phyloP scores from a whole-genome alignment of 2,329 filamentous ascomycete species.

The Ascosphaera aggregata region DNA sequence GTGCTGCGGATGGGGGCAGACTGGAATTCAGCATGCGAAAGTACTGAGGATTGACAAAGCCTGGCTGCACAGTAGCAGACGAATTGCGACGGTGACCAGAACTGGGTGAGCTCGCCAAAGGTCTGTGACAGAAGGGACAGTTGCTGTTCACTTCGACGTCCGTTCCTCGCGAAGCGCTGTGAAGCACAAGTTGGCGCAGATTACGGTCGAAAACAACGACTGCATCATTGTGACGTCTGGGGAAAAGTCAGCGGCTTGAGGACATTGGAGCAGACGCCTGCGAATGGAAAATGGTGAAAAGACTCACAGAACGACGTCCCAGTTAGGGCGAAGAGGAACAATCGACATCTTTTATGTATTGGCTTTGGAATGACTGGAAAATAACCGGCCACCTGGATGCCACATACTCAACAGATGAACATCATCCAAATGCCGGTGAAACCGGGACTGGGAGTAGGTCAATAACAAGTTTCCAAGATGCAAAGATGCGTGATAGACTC shows the following conservation, averaged over 20 bases:
- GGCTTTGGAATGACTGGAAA: neutral
- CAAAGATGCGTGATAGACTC: too few species aligned
- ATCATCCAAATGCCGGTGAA: neutral
- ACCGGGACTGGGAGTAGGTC: neutral
- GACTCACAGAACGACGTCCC: conserved; percentile 22
- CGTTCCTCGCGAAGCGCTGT: conserved; percentile 29
- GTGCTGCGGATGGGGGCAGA: conserved; percentile 19
- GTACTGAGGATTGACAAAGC: conserved; percentile 78
- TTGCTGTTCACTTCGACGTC: conserved; percentile 34
- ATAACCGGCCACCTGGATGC: neutral
- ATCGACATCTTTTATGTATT: conserved; percentile 20
- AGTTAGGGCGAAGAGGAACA: conserved; percentile 19
- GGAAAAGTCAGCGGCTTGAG: neutral
- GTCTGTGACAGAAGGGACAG: conserved; percentile 80
- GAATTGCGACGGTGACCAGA: conserved; percentile 9
- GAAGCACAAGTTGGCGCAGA: conserved; percentile 67
- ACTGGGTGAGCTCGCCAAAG: conserved; percentile 27
- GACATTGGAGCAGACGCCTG: neutral
- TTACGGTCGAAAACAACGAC: conserved; percentile 76
- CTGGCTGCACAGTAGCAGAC: conserved; percentile 21
- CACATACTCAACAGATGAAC: neutral
- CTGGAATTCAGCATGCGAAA: conserved; percentile 70
- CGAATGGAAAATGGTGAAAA: conserved; percentile 2
- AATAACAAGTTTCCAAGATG: neutral
- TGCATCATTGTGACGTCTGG: conserved; percentile 73